Evolutionary conservation across 768 basidiomycete genomes (phyloP).

Genomic region (Polyporus arcularius): DNA sequence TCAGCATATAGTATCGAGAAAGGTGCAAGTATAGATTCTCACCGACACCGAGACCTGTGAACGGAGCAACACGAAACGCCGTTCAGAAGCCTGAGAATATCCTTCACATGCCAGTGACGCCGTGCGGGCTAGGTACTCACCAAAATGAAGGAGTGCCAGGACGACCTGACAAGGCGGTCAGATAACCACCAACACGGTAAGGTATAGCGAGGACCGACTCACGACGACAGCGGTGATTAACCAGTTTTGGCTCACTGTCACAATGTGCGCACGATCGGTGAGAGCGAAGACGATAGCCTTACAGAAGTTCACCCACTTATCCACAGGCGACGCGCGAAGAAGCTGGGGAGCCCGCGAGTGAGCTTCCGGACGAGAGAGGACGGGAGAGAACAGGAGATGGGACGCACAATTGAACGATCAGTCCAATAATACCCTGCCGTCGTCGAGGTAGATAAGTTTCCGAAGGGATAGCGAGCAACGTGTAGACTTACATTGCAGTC

Average conservation of each 20-base stretch:
- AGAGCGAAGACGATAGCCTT: background rate
- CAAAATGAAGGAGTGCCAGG: conserved; percentile 43
- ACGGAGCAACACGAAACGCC: background rate
- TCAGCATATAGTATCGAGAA: background rate
- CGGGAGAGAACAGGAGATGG: background rate
- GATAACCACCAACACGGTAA: background rate
- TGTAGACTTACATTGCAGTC: conserved; percentile 46
- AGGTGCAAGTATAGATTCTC: conserved; percentile 4
- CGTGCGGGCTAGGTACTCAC: conserved; percentile 29
- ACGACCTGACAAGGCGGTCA: conserved; percentile 33
- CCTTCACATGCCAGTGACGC: background rate
- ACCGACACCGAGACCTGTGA: conserved; percentile 25
- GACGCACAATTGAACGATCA: conserved; percentile 49
- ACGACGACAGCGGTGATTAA: conserved; percentile 46
- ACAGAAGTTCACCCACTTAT: conserved; percentile 36
- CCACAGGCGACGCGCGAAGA: conserved; percentile 55
- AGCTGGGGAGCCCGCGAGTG: conserved; percentile 32
- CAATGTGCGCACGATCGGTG: background rate
- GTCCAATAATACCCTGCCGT: conserved; percentile 47
- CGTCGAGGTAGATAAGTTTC: background rate
- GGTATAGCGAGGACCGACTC: conserved; percentile 15
- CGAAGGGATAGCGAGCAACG: background rate
- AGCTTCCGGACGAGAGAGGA: background rate
- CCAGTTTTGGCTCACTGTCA: conserved; percentile 45
- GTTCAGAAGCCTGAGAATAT: background rate